These are phyloP conservation scores for Favolaschia claudopus DNA, from an alignment of 768 basidiomycete genomes.

Conservation along the genomic window DNA sequence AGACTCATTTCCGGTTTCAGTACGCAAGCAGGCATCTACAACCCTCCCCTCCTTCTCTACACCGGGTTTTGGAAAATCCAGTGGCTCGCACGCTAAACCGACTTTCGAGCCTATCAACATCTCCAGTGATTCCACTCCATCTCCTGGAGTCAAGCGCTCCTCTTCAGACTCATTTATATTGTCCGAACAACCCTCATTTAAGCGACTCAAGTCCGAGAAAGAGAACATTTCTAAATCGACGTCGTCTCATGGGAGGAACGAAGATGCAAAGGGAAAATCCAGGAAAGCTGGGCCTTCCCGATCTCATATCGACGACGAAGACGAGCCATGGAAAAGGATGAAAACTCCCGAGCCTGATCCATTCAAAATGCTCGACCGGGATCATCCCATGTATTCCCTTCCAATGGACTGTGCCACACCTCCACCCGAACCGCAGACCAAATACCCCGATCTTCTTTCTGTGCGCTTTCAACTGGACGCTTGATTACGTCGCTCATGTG, in stretches of 20 bases:
- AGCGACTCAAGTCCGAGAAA: conserved; percentile 48
- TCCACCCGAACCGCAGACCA: neutral
- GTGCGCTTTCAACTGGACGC: conserved; percentile 23
- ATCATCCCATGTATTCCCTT: conserved; percentile 27
- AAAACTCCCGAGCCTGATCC: conserved; percentile 32
- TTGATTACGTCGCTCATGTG: neutral
- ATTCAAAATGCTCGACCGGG: conserved; percentile 33
- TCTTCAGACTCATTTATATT: conserved; percentile 47
- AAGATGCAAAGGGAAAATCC: conserved; percentile 31
- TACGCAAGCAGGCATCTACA: conserved; percentile 32
- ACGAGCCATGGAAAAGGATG: conserved; percentile 34
- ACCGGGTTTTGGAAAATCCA: conserved; percentile 48
- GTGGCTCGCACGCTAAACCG: conserved; percentile 3
- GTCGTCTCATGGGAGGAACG: neutral
- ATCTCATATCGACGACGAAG: conserved; percentile 14
- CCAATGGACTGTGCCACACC: conserved; percentile 7
- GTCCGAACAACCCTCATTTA: conserved; percentile 39
- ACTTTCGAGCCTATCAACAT: conserved; percentile 36
- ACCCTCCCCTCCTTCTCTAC: conserved; percentile 53
- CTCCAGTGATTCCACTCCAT: conserved; percentile 46
- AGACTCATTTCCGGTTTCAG: conserved; percentile 28
- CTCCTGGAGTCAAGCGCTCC: conserved; percentile 47
- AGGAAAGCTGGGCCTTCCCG: conserved; percentile 1
- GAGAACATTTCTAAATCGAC: conserved; percentile 38
- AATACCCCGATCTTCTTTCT: conserved; percentile 36